Percentiles rank a stretch among this genome's conserved stretches.
Conservation (phyloP, 768 basidiomycete genomes). For the Boletus fagicola region DNA sequence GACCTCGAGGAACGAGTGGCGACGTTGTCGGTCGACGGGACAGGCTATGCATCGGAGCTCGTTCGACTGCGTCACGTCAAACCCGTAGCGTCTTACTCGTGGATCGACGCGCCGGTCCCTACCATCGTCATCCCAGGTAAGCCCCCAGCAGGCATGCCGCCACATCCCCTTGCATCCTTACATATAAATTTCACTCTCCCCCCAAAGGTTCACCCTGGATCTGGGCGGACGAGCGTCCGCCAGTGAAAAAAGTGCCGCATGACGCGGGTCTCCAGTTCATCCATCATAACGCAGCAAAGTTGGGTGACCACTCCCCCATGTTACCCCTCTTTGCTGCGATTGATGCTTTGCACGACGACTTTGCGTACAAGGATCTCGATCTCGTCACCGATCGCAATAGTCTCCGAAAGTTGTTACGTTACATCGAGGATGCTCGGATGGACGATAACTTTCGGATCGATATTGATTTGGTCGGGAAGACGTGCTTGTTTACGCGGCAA, state of each 20-base stretch:
- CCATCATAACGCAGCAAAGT: slow-evolving; percentile 57
- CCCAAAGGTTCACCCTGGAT: slow-evolving; percentile 55
- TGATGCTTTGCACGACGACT: slow-evolving; percentile 37
- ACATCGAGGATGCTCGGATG: slow-evolving; percentile 31
- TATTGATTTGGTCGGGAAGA: slow-evolving; percentile 57
- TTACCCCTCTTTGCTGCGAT: slow-evolving; percentile 62
- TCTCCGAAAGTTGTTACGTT: slow-evolving; percentile 60
- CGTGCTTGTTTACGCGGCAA: slow-evolving; percentile 56
- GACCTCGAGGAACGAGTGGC: slow-evolving; percentile 21
- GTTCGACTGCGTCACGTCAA: slow-evolving; percentile 40
- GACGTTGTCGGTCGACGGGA: slow-evolving; percentile 16
- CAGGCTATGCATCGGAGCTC: slow-evolving; percentile 14
- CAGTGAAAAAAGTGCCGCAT: slow-evolving; percentile 52
- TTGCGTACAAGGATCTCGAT: slow-evolving; percentile 38
- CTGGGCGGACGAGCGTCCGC: slow-evolving; percentile 48
- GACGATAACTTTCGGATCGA: slow-evolving; percentile 65
- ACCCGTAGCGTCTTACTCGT: slow-evolving; percentile 53
- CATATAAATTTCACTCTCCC: not conserved
- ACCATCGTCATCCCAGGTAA: slow-evolving; percentile 54
- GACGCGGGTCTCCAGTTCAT: slow-evolving; percentile 50
- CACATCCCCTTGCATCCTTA: not conserved
- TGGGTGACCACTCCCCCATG: slow-evolving; percentile 38
- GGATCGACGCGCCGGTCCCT: slow-evolving; percentile 42
- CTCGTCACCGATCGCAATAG: slow-evolving; percentile 63
- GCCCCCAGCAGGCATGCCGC: slow-evolving; percentile 1